Evolutionary conservation across 2,329 filamentous ascomycete genomes (phyloP).

Genomic region (Microcyclospora pomicola): DNA sequence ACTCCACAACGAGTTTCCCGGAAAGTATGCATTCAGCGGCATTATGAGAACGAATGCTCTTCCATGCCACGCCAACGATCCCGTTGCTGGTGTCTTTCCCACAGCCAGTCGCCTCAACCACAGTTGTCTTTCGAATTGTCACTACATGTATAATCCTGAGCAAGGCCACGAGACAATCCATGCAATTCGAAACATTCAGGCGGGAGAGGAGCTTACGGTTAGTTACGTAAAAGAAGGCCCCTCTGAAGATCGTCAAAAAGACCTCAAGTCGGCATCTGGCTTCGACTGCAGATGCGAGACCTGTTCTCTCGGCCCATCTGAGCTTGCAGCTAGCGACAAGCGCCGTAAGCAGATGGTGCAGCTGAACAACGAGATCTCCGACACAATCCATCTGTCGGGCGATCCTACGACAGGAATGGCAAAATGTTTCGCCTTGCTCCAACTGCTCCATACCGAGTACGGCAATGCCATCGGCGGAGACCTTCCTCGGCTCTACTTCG

Average conservation of each 20-base stretch:
- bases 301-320: constrained; percentile 22
- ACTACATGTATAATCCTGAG: constrained; percentile 23
- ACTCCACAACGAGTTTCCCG: constrained; percentile 19
- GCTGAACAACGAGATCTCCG: constrained; percentile 12
- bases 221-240: constrained; percentile 19
- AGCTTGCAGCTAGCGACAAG: constrained; percentile 21
- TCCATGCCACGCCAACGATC: constrained; percentile 15
- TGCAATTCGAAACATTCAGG: constrained; percentile 22
- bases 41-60: constrained; percentile 23
- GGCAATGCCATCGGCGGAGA: constrained; percentile 11
- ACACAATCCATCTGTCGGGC: constrained; percentile 10
- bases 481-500: constrained; percentile 13
- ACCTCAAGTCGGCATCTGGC: constrained; percentile 15
- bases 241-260: constrained; percentile 6
- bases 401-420: constrained; percentile 9
- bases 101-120: constrained; percentile 26
- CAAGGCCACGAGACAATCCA: constrained; percentile 15
- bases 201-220: constrained; percentile 26
- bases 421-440: constrained; percentile 7
- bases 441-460: constrained; percentile 4
- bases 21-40: constrained; percentile 16
- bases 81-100: constrained; percentile 22
- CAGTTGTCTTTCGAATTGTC: constrained; percentile 24
- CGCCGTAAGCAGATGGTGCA: constrained; percentile 8
- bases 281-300: constrained; percentile 25